Evolutionary conservation across 345 rosid species (phyloP), one percentile per base, ranked within the genome.

Genomic region (Eucalyptus leucophloia): DNA sequence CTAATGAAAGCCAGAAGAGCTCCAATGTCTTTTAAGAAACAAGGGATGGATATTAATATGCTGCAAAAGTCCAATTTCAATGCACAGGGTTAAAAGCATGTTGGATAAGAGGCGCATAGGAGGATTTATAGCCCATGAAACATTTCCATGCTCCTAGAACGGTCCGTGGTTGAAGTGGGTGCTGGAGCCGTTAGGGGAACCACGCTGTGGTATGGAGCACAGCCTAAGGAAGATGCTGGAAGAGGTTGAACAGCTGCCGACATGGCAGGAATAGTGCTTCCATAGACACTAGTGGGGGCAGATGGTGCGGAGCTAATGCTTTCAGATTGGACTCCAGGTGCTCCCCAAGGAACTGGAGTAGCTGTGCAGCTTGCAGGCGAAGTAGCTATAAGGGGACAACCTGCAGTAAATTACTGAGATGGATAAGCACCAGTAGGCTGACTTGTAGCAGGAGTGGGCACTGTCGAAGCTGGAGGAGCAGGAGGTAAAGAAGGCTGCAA

Each of bases 261-360:
- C 93, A 96, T 92, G 85, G 94, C 89, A 81, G 93, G 88, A 67
- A 90, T 90, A 56, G 94, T 90, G 91, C 91, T 94, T 72, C 93
- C 96, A 89, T 95, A 95, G 85, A 89, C 91, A 91, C 93, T 94
- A 65, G 97, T 91, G 82, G 97, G 89, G 37, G 89, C 90, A 50
- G 96, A 91, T 58, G 96, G 93, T 86, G 94, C 91, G 88, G 96
- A 93, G 82, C 93, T 88, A 92, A 92, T 91, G 89, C 89, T 94
- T 94, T 96, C 99, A 88, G 99, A 92, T 86, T 94, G 98, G 89
- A 96, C 97, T 86, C 99, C 99, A 17, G 99, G 96, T n/a, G 97
- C 95, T 85, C 96, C 98, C 98, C 99, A 98, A 60, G 99, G 99
- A 91, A 94, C 96, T 12, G 97, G 97, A 91, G 94, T 90, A 12